Base-by-base conservation (phyloP, 495 filamentous ascomycete species). In the Lophium mytilinum region DNA sequence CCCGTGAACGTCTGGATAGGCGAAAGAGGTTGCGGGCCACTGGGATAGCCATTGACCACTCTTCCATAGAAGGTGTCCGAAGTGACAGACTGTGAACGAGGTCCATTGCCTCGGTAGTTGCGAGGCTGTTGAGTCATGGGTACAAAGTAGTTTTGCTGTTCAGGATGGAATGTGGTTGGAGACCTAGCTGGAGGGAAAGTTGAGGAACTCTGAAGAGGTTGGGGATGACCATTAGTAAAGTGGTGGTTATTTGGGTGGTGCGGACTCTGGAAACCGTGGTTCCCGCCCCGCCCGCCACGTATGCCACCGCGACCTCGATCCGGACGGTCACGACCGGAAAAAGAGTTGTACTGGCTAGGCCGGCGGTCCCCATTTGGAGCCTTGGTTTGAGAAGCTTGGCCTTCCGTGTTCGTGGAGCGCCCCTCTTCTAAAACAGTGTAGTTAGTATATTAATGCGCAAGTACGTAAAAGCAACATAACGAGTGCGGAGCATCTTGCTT, bases 81-180 rank as follows among this genome's bases (percentile, higher is more conserved):
- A 15, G 68, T 64, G 37, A 69, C 63, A 3, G 71, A 70, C 41
- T 70, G 69, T 24, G 69, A 59, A 19, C 71, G 66, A 19, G 55
- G 54, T 0, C 57, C 56, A 35, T 66, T 60, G 15, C 60, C 59
- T 7, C 68, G 53, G 37, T 46, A 64, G 19, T 47, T 50, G 9
- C 61, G 62, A 24, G 58, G 18, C 11, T 36, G 46, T n/a, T 34
- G 48, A 30, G 58, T 17, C 14, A 40, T 39, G 47, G 55, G 24
- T 1, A 46, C 33, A 37, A 61, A 61, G 34, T 37, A 61, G 30
- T 45, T 50, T 37, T 60, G 58, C 10, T 41, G 63, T 57, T 61
- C 62, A 14, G 45, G 68, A 52, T 57, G 59, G 50, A 60, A 66
- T 19, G 61, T 43, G 50, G 41, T 56, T 6, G 48, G 62, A 43